Base-by-base conservation (phyloP, 2,329 filamentous ascomycete species). In the Chaetomiaceae sp. region DNA sequence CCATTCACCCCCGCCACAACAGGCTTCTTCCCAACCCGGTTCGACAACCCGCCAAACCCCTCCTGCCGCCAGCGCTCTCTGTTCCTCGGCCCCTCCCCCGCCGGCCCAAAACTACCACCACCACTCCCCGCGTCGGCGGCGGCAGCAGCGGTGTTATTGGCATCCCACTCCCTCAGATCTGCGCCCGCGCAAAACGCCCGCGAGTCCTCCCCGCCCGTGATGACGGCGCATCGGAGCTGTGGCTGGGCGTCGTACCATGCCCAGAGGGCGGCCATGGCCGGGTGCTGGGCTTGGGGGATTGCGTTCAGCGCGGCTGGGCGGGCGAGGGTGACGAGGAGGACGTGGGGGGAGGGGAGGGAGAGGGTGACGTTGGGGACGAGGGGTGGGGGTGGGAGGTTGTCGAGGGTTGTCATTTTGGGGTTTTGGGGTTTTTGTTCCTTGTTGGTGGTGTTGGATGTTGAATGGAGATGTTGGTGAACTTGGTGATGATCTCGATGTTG, bases 1-100 rank as follows among this genome's bases (percentile, higher is more conserved):
- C 87, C 87, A 62, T 90, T 88, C 17, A 91, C 84, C 1, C 87
- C 87, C 1, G 83, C 85, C 23, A 92, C 77, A 49, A 92, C 75
- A 5, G 87, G 87, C 62, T 92, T 92, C 67, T 81, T 82, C 42
- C 86, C 86, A 5, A 68, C 65, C 21, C 86, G 75, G 56, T 86
- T 82, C 48, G 79, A 82, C 27, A 90, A 68, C 0, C 78, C 85
- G 20, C 81, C 84, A 54, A 88, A 86, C 1, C 85, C 85, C 2
- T 70, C 67, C 0, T 71, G 60, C 0, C 71, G 61, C 63, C 69
- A 69, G 16, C 58, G 55, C 48, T 58, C 40, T 51, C 51, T 17
- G 43, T 13, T 20, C 51, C 51, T 37, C 33, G 62, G n/a, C n/a
- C n/a, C n/a, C n/a, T n/a, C n/a, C n/a, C n/a, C n/a, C n/a, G n/a